These are phyloP conservation scores for Erodium maritimum DNA, from an alignment of 345 rosid genomes.

Conservation along the genomic window DNA sequence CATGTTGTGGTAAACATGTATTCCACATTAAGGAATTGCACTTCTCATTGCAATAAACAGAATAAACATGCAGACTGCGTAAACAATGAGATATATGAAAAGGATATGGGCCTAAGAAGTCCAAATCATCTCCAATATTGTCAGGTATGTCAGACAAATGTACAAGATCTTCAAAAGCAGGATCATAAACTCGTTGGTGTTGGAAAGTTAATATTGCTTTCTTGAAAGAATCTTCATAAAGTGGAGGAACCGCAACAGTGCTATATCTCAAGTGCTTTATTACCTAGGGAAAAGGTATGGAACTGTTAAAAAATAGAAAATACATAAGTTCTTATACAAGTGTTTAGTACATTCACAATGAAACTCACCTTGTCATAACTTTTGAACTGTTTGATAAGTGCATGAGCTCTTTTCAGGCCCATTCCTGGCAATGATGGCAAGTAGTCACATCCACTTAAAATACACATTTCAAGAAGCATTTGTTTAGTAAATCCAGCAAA, in stretches of 20 bases:
- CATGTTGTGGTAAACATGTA: constrained; percentile 53
- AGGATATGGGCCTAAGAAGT: constrained; percentile 98
- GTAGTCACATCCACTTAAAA: constrained; percentile 96
- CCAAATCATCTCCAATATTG: constrained; percentile 37
- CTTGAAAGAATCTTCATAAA: constrained; percentile 74
- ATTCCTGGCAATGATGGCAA: constrained; percentile 85
- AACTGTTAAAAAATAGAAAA: constrained; percentile 8
- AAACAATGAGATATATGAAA: constrained; percentile 9
- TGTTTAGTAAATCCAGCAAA: constrained; percentile 63
- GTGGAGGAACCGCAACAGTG: constrained; percentile 64
- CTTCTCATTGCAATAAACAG: constrained; percentile 3
- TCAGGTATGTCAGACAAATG: constrained; percentile 43
- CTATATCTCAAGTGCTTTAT: constrained; percentile 81
- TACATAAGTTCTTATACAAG: constrained; percentile 7
- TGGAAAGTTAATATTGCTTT: constrained; percentile 81
- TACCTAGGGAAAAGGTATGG: constrained; percentile 34
- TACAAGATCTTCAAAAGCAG: constrained; percentile 35
- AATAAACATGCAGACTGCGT: neutral
- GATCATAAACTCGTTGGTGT: constrained; percentile 88
- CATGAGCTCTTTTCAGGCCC: constrained; percentile 92
- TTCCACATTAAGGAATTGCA: constrained; percentile 36
- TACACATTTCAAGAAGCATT: constrained; percentile 97
- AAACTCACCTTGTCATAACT: constrained; percentile 58
- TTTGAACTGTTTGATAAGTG: constrained; percentile 67
- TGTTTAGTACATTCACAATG: neutral